A percentile compares a stretch with the other conserved stretches of the same genome.
Conservation (phyloP, 805 yeast genomes). For the Priceomyces carsonii region DNA sequence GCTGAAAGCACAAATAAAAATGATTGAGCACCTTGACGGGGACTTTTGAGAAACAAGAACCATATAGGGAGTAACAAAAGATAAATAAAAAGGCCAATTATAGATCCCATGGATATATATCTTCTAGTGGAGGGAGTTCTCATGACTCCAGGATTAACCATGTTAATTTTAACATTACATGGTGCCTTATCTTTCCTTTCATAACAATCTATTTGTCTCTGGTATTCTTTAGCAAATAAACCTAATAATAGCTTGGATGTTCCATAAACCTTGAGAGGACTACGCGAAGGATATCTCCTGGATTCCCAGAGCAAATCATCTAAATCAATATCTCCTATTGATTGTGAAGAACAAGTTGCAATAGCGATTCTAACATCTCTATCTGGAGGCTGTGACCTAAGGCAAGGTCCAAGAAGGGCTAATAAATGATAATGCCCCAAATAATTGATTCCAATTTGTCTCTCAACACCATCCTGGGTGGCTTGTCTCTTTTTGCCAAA, state of each 20-base stretch:
- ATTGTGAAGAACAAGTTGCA: slow-evolving; percentile 78
- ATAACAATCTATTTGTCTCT: slow-evolving; percentile 56
- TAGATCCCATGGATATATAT: slow-evolving; percentile 71
- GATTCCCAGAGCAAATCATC: slow-evolving; percentile 65
- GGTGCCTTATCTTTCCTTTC: slow-evolving; percentile 74
- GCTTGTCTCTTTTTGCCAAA: slow-evolving; percentile 62
- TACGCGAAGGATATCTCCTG: slow-evolving; percentile 54
- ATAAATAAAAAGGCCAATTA: slow-evolving; percentile 60
- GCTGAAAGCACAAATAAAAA: slow-evolving; percentile 65
- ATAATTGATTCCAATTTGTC: slow-evolving; percentile 82
- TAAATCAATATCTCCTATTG: slow-evolving; percentile 65
- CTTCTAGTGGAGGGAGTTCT: slow-evolving; percentile 85
- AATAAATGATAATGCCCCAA: slow-evolving; percentile 79
- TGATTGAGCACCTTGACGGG: slow-evolving; percentile 79
- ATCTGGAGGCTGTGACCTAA: slow-evolving; percentile 90
- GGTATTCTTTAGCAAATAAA: slow-evolving; percentile 77
- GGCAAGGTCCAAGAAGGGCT: slow-evolving; percentile 76
- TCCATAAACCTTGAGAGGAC: slow-evolving; percentile 80
- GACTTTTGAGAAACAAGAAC: slow-evolving; percentile 78
- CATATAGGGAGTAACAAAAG: slow-evolving; percentile 74
- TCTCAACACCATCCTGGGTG: slow-evolving; percentile 81
- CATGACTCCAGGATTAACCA: slow-evolving; percentile 92
- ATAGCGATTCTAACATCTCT: slow-evolving; percentile 84
- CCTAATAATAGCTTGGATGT: slow-evolving; percentile 76
- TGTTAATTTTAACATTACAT: slow-evolving; percentile 63